Evolutionary conservation across 192 early-diverging fungal species (phyloP).

Genomic region (Neocallimastix lanati): DNA sequence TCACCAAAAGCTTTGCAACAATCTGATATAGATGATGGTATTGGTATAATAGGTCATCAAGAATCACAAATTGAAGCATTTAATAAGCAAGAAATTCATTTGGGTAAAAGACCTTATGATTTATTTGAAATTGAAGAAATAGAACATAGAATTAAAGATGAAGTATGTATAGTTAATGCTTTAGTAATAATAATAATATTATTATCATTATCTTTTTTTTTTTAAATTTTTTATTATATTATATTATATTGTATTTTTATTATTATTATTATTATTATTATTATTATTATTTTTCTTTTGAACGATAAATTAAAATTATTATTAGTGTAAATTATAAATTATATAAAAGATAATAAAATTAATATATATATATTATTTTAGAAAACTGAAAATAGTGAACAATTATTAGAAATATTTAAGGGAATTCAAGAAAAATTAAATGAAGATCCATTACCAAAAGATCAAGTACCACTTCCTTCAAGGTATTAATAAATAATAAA

Average conservation of each 20-base stretch:
- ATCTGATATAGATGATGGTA: slow-evolving; percentile 35
- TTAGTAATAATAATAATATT: no score
- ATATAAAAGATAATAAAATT: slow-evolving; percentile 7
- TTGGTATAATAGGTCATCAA: slow-evolving; percentile 53
- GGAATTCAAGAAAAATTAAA: slow-evolving; percentile 41
- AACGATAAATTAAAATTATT: no score
- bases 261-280: slow-evolving; percentile 2
- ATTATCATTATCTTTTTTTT: background rate
- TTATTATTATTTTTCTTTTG: slow-evolving; percentile 4
- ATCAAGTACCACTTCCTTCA: slow-evolving; percentile 49
- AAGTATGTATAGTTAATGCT: no score
- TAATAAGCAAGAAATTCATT: slow-evolving; percentile 56
- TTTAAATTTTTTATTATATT: slow-evolving; percentile 6
- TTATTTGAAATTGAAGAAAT: slow-evolving; percentile 56
- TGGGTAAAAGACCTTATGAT: slow-evolving; percentile 59
- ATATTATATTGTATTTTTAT: no score
- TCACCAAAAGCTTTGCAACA: slow-evolving; percentile 4
- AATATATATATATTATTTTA: background rate
- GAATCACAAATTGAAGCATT: slow-evolving; percentile 55
- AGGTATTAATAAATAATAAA: slow-evolving; percentile 29
- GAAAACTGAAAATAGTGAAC: slow-evolving; percentile 10
- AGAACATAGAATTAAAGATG: slow-evolving; percentile 55
- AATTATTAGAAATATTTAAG: slow-evolving; percentile 29
- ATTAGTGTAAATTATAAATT: slow-evolving; percentile 3
- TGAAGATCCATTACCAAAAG: slow-evolving; percentile 33